Base-by-base conservation (phyloP, 2,329 filamentous ascomycete species). In the Paecilomyces sp. region DNA sequence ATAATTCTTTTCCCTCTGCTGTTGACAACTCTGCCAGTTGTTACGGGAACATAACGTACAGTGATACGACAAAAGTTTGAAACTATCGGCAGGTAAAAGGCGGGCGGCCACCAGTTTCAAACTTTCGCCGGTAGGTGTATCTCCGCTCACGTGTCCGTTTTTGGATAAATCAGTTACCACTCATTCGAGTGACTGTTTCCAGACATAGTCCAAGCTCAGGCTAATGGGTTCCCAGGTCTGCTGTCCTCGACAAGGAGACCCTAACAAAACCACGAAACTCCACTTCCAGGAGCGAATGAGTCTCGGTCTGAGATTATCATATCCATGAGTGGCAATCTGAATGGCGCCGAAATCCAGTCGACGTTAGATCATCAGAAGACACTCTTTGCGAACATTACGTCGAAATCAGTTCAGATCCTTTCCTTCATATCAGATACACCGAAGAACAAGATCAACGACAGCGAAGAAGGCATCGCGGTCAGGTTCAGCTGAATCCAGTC, bases 401-500 rank as follows among this genome's bases (percentile, higher is more conserved):
- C 25, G 13, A 25, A 22, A 22, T 7, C 4, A 3, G 30, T 22
- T 18, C 9, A 25, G 30, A 33, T 22, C n/a, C 15, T 12, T 18
- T 36, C 25, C 41, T 18, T 22, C 6, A 3, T 7, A 47, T 71
- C 68, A 78, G 28, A 79, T 66, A 60, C 76, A 78, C 59, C 74
- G 72, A 59, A 77, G 63, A 36, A 76, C 75, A 59, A 79, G 70
- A 60, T 79, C 77, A 25, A 78, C 68, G 36, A 77, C 71, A 31
- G 71, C 69, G 65, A 77, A 77, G 66, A 78, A 79, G 3, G 71
- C 67, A 66, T 79, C 74, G 36, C 75, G 67, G 61, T 76, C 74
- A 30, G 68, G 63, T 24, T 75, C 75, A 33, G 71, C 72, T 58
- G 77, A 79, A 54, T 82, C 77, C 41, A 87, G 69, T 0, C 85